These are phyloP conservation scores for Colletotrichum neosansevieriae DNA, from an alignment of 2,329 filamentous ascomycete species.

Conservation along the genomic window DNA sequence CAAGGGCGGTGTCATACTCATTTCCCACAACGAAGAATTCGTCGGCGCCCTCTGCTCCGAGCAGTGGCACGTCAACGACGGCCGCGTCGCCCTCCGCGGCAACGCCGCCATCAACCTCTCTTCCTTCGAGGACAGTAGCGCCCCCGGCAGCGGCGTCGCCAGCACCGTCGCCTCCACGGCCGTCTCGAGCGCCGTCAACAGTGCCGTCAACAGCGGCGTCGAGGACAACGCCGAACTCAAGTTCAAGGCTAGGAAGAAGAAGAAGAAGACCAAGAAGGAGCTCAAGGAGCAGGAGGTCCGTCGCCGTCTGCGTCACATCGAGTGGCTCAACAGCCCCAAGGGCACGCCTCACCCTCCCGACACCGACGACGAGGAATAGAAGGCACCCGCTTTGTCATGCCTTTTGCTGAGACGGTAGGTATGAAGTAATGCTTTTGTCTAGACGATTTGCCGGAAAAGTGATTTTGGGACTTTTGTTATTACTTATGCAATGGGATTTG, in stretches of 20 bases:
- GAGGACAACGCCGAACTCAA: slow-evolving; percentile 86
- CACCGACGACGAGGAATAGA: slow-evolving; percentile 78
- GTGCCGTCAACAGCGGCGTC: slow-evolving; percentile 73
- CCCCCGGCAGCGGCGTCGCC: slow-evolving; percentile 65
- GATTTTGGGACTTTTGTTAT: slow-evolving; percentile 7
- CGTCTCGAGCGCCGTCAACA: slow-evolving; percentile 66
- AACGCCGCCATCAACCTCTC: slow-evolving; percentile 79
- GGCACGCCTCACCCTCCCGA: slow-evolving; percentile 82
- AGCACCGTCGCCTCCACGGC: slow-evolving; percentile 71
- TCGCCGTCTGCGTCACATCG: slow-evolving; percentile 85
- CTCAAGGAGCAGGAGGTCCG: slow-evolving; percentile 92
- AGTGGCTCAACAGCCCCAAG: slow-evolving; percentile 87
- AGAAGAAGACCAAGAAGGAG: slow-evolving; percentile 98
- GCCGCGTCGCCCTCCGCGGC: slow-evolving; percentile 87
- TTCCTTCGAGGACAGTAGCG: slow-evolving; percentile 85
- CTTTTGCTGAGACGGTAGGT: slow-evolving; percentile 27
- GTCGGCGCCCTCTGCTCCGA: slow-evolving; percentile 95
- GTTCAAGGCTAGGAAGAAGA: slow-evolving; percentile 93
- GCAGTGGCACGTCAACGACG: slow-evolving; percentile 94
- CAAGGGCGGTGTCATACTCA: slow-evolving; percentile 98
- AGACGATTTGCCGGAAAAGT: slow-evolving; percentile 17
- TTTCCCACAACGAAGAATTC: slow-evolving; percentile 99
- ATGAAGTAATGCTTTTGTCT: slow-evolving; percentile 27
- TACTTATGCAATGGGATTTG: slow-evolving; percentile 2
- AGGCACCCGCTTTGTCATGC: background rate